Evolutionary conservation across 2,329 filamentous ascomycete species (phyloP).

Genomic region (Penicillium sp.): DNA sequence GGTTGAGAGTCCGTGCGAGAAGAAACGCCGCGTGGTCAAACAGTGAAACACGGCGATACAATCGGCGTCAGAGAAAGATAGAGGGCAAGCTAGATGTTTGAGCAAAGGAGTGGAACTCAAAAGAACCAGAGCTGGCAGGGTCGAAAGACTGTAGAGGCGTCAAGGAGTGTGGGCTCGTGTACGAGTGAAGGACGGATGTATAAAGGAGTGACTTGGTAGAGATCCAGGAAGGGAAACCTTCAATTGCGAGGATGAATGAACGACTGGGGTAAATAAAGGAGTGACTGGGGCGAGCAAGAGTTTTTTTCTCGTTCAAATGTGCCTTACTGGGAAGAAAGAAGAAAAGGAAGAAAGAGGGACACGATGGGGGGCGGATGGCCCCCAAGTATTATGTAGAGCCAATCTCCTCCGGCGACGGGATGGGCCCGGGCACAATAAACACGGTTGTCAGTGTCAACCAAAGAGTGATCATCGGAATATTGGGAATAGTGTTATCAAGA

Average conservation of each 20-base stretch:
- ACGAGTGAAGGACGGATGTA: constrained; percentile 3
- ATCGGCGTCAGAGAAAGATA: constrained; percentile 5
- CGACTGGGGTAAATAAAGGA: constrained; percentile 16
- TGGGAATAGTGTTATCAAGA: no score
- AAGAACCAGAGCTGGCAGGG: constrained; percentile 1
- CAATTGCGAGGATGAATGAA: constrained; percentile 6
- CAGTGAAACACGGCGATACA: constrained; percentile 1
- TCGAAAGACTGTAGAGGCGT: constrained; percentile 26
- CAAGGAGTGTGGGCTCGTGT: constrained; percentile 25
- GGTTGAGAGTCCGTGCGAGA: neutral
- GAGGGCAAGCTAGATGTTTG: constrained; percentile 7
- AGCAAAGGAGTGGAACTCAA: constrained; percentile 24
- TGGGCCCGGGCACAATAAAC: no score
- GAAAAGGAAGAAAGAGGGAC: constrained; percentile 11
- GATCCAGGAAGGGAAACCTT: neutral
- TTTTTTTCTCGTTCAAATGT: constrained; percentile 6
- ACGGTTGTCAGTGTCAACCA: no score
- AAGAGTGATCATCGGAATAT: no score
- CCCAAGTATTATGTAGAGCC: constrained; percentile 15
- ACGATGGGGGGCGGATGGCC: constrained; percentile 17
- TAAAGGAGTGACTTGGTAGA: constrained; percentile 8
- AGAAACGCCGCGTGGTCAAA: neutral
- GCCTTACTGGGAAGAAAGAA: constrained; percentile 8
- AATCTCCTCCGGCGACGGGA: neutral
- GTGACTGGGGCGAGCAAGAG: neutral